phyloP scores from a whole-genome alignment of 495 filamentous ascomycete genomes.

The Wilcoxina mikolae region DNA sequence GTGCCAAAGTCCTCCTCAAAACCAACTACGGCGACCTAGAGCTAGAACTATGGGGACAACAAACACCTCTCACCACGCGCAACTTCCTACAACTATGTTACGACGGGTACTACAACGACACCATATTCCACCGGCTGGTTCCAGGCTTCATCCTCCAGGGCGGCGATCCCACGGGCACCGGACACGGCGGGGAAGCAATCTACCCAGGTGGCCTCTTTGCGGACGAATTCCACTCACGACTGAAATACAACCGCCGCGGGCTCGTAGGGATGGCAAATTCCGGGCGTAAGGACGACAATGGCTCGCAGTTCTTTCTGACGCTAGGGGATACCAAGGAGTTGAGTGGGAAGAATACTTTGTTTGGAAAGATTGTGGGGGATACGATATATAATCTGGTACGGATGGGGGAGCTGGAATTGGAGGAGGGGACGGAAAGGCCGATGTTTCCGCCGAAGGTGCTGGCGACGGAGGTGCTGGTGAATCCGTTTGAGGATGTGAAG shows the following conservation, averaged over 20 bases:
- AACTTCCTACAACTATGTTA: slow-evolving; percentile 93
- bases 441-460: slow-evolving; percentile 75
- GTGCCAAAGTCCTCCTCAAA: slow-evolving; percentile 74
- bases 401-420: slow-evolving; percentile 74
- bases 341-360: slow-evolving; percentile 78
- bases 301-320: slow-evolving; percentile 95
- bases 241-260: slow-evolving; percentile 86
- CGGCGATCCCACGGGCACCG: slow-evolving; percentile 71
- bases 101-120: slow-evolving; percentile 85
- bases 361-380: slow-evolving; percentile 82
- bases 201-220: slow-evolving; percentile 72
- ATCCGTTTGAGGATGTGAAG: slow-evolving; percentile 78
- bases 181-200: slow-evolving; percentile 78
- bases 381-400: slow-evolving; percentile 90
- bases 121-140: slow-evolving; percentile 84
- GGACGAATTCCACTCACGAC: slow-evolving; percentile 79
- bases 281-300: slow-evolving; percentile 59
- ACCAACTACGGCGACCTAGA: slow-evolving; percentile 79
- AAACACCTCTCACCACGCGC: slow-evolving; percentile 76
- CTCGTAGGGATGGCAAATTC: slow-evolving; percentile 87
- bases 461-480: slow-evolving; percentile 67
- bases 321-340: slow-evolving; percentile 69
- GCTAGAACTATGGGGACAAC: slow-evolving; percentile 84
- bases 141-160: slow-evolving; percentile 89
- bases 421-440: slow-evolving; percentile 61